Conservation (phyloP, 805 yeast genomes). For the Peterozyma xylosa region DNA sequence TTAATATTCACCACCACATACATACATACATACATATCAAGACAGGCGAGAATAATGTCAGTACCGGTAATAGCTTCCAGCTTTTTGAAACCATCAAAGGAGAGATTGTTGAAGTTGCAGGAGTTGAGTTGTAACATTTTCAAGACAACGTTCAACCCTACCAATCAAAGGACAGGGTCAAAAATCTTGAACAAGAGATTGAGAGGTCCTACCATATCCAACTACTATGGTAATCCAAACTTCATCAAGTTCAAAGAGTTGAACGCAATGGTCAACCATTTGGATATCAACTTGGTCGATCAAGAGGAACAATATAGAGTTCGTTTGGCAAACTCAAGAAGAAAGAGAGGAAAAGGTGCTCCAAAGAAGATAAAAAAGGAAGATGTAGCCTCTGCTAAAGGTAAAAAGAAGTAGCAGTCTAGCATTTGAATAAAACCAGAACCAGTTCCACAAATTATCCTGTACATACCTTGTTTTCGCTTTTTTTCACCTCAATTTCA, state of each 20-base stretch:
- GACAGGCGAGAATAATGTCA: not conserved
- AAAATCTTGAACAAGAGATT: constrained; percentile 61
- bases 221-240: constrained; percentile 70
- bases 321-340: constrained; percentile 54
- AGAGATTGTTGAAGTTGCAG: constrained; percentile 47
- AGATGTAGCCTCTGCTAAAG: constrained; percentile 25
- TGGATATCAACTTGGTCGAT: constrained; percentile 44
- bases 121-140: constrained; percentile 60
- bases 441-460: too few relatives aligned
- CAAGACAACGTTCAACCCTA: constrained; percentile 65
- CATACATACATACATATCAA: too few relatives aligned
- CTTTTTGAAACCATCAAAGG: constrained; percentile 25
- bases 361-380: constrained; percentile 62
- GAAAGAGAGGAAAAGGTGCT: constrained; percentile 85
- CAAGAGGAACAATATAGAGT: constrained; percentile 67
- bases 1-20: too few relatives aligned
- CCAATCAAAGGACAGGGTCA: constrained; percentile 59
- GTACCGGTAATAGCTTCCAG: not conserved
- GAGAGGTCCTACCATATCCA: constrained; percentile 62
- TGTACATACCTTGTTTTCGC: too few relatives aligned
- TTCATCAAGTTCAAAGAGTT: constrained; percentile 58
- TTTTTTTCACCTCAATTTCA: too few relatives aligned
- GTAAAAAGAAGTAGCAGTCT: constrained; percentile 28
- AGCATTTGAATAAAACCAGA: too few relatives aligned
- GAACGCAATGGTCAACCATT: constrained; percentile 41